These are phyloP conservation scores for Phytophthora megakarya DNA, from an alignment of 352 stramenopile genomes.

Conservation along the genomic window DNA sequence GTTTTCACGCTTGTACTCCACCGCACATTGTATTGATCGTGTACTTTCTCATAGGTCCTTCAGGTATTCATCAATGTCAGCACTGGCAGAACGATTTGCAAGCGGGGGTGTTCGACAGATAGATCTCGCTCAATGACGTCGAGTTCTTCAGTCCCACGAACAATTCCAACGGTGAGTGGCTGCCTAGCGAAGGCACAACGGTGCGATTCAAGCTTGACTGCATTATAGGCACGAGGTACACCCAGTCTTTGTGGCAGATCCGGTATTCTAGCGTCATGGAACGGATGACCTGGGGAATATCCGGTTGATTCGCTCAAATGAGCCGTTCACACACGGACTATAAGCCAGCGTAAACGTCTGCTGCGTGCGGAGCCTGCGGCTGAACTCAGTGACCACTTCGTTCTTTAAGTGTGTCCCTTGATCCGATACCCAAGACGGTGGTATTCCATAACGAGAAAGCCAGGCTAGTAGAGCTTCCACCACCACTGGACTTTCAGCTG, in stretches of 20 bases:
- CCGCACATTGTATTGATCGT: background rate
- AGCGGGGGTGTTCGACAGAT: too few species aligned
- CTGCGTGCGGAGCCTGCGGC: background rate
- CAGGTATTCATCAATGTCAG: too few species aligned
- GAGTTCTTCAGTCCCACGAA: too few species aligned
- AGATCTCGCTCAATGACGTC: too few species aligned
- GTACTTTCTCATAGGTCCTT: background rate
- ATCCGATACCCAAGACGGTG: background rate
- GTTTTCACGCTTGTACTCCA: background rate
- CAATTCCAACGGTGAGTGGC: constrained; percentile 9
- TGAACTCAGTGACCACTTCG: background rate
- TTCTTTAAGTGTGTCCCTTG: background rate
- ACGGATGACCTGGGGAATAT: constrained; percentile 18
- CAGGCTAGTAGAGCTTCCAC: too few species aligned
- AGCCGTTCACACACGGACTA: constrained; percentile 28
- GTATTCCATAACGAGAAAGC: too few species aligned
- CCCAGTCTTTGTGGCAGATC: constrained; percentile 10
- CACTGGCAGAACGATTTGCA: too few species aligned
- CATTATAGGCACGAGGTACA: constrained; percentile 17
- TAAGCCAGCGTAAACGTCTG: constrained; percentile 13
- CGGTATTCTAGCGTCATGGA: constrained; percentile 16
- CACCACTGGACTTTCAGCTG: too few species aligned
- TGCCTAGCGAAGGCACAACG: background rate
- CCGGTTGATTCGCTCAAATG: constrained; percentile 11
- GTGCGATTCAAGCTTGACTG: constrained; percentile 9